Base-by-base conservation (phyloP, 1,284 basidiomycete genomes). In the Thecaphora frezii region DNA sequence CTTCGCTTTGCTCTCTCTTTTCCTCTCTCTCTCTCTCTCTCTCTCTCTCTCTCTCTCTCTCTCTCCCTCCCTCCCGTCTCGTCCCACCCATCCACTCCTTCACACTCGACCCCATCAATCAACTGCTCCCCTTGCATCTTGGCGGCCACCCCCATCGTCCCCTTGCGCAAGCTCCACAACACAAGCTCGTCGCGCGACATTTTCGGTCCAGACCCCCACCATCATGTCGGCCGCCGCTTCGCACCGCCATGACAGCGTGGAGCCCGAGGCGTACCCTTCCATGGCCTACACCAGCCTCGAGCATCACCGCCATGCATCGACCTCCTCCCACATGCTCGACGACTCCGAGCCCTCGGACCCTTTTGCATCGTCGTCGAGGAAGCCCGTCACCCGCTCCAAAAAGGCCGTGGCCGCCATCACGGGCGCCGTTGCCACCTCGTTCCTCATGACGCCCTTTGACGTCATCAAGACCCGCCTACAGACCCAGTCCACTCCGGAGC, bases 401-500 rank as follows among this genome's bases (percentile, higher is more conserved):
- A 92, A 92, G 80, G 83, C 90, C 57, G 81, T 89, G 63, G 90
- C 90, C 18, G 90, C 89, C 0, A 86, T 88, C 47, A 85, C 86
- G 21, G 91, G 90, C 37, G 88, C 91, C 8, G 86, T 87, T 22
- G 78, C 90, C 77, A 92, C 90, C 8, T 89, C 89, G 1, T 81
- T 93, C 43, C 89, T 89, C 10, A 93, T 94, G 92, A 94, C 91
- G 5, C 91, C 91, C 3, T 93, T 94, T 77, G 91, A 94, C 80
- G 90, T 94, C 51, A 85, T 94, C 69, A 94, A 94, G 80, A 94
- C 92, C 21, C 85, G 92, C n/a, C 81, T 93, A 21, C 90, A 93
- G 79, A 91, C 89, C 1, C 89, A 91, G 78, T 44, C 52, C 24
- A 54, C 62, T 16, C 66, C 56, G 18, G 66, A 68, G 43, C 68